Evolutionary conservation across 139 green algal genomes (phyloP).

Genomic region (Mychonastes homosphaera): DNA sequence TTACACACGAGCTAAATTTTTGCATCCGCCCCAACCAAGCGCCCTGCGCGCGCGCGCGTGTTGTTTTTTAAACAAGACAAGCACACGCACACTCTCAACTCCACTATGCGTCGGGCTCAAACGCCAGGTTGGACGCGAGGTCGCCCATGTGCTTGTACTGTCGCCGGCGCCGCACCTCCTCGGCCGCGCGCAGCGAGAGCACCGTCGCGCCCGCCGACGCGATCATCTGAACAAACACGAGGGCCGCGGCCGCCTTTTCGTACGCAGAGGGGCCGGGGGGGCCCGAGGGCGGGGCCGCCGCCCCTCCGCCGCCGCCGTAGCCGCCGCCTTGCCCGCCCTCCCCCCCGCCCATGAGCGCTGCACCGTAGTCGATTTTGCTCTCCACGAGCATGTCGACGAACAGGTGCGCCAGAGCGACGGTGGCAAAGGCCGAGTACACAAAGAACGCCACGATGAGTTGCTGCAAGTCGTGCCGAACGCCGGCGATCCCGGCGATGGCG

Average conservation of each 20-base stretch:
- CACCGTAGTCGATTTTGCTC: background rate
- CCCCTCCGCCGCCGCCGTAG: no score
- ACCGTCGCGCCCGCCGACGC: background rate
- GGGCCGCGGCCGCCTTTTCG: background rate
- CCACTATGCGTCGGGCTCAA: no score
- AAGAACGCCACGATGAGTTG: background rate
- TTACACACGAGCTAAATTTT: no score
- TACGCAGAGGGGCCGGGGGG: background rate
- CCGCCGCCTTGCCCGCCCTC: background rate
- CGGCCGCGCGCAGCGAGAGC: no score
- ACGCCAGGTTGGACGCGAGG: no score
- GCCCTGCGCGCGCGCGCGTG: no score
- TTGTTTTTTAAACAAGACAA: no score
- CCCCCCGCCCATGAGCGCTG: background rate
- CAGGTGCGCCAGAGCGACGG: background rate
- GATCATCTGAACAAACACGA: background rate
- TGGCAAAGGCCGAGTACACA: background rate
- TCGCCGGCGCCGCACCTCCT: no score
- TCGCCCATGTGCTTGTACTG: no score
- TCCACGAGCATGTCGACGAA: conserved; percentile 3
- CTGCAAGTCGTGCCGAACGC: background rate
- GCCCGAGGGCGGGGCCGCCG: no score
- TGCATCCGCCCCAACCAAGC: no score
- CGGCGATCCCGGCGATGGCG: background rate
- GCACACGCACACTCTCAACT: no score